These are phyloP conservation scores for Pleurotus platypus DNA, from an alignment of 768 basidiomycete genomes.

Conservation along the genomic window DNA sequence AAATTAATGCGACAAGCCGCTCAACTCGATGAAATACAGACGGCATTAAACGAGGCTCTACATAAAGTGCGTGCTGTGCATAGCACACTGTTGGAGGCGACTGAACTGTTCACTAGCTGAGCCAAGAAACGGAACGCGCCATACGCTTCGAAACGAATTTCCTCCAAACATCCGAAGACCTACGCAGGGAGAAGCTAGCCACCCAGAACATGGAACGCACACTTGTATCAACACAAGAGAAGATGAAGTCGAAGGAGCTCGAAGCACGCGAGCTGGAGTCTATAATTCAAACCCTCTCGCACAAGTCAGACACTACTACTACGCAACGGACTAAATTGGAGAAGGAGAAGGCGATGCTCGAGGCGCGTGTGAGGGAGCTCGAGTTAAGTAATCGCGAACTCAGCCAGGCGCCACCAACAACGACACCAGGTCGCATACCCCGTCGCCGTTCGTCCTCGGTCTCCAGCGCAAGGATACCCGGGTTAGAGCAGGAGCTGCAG, in stretches of 20 bases:
- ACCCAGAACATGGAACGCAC: constrained; percentile 51
- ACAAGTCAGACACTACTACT: constrained; percentile 44
- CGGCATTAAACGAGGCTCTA: constrained; percentile 38
- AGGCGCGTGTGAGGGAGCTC: constrained; percentile 56
- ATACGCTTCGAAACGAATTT: constrained; percentile 52
- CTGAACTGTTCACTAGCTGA: constrained; percentile 37
- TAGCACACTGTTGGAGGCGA: too few relatives aligned
- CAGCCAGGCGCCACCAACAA: constrained; percentile 22
- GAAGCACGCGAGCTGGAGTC: constrained; percentile 53
- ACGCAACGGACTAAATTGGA: constrained; percentile 43
- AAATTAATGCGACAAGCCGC: constrained; percentile 36
- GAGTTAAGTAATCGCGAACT: constrained; percentile 38
- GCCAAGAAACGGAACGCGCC: constrained; percentile 51
- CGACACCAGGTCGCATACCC: constrained; percentile 24
- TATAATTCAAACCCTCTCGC: constrained; percentile 51
- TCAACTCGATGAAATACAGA: constrained; percentile 39
- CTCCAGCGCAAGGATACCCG: constrained; percentile 43
- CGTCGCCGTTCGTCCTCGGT: constrained; percentile 60
- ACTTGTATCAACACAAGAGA: constrained; percentile 44
- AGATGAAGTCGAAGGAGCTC: constrained; percentile 45
- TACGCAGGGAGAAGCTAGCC: constrained; percentile 50
- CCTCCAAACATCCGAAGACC: constrained; percentile 46
- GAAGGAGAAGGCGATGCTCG: constrained; percentile 54
- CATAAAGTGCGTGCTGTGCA: constrained; percentile 34
- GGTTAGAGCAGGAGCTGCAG: constrained; percentile 53